Conservation (phyloP, 805 yeast species). For the Wickerhamomyces rabaulensis region DNA sequence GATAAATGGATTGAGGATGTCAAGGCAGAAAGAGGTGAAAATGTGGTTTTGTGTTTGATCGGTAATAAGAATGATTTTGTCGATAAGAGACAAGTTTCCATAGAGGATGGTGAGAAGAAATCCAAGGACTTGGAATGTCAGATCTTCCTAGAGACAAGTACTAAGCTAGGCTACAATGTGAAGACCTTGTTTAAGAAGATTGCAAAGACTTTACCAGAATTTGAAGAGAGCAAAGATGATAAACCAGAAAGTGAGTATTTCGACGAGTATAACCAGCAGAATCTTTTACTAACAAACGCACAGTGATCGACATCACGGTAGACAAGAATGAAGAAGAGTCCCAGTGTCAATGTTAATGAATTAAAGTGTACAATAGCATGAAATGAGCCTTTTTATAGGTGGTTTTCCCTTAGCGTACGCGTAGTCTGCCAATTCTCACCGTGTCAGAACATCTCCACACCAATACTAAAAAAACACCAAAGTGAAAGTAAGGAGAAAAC, state of each 20-base stretch:
- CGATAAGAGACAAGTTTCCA: conserved; percentile 75
- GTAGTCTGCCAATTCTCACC: background rate
- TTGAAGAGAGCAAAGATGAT: conserved; percentile 35
- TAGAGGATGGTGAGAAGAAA: conserved; percentile 79
- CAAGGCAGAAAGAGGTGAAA: conserved; percentile 84
- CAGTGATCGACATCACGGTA: conserved; percentile 22
- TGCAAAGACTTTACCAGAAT: conserved; percentile 87
- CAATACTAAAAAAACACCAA: no score
- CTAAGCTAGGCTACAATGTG: conserved; percentile 92
- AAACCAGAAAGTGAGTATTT: conserved; percentile 17
- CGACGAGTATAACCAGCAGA: no score
- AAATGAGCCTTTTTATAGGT: background rate
- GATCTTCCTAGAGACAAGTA: conserved; percentile 86
- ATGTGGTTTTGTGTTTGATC: conserved; percentile 83
- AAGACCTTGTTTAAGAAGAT: conserved; percentile 84
- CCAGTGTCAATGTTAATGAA: conserved; percentile 22
- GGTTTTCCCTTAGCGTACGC: background rate
- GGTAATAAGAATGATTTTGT: conserved; percentile 87
- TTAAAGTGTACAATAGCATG: background rate
- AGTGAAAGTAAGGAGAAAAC: background rate
- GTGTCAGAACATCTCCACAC: background rate
- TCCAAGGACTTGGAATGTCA: conserved; percentile 69
- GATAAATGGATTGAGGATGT: conserved; percentile 95
- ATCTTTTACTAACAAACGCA: conserved; percentile 9
- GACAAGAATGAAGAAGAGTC: conserved; percentile 20